Evolutionary conservation across 495 filamentous ascomycete species (phyloP).

Genomic region (Talaromyces liani): DNA sequence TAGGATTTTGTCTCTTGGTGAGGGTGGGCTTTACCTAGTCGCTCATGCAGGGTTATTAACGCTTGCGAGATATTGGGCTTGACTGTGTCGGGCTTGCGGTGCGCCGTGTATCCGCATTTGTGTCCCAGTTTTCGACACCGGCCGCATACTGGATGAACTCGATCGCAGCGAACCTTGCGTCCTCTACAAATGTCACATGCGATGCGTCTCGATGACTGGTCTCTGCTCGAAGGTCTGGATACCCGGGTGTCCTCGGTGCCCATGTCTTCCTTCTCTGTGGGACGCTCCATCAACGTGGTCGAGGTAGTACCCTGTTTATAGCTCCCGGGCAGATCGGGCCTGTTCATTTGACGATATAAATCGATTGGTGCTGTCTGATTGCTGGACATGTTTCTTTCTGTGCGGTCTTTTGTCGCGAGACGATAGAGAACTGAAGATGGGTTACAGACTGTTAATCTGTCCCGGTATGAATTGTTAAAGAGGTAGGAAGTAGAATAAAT

Average conservation of each 20-base stretch:
- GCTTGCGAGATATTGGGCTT: conserved; percentile 3
- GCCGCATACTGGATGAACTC: conserved; percentile 1
- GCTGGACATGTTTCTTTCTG: not conserved
- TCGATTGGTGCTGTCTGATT: not conserved
- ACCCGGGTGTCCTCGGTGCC: not conserved
- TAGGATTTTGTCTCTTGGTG: not conserved
- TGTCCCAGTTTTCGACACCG: not conserved
- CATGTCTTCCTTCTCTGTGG: not conserved
- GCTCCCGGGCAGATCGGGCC: not conserved
- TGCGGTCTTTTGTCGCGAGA: not conserved
- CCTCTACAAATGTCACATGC: conserved; percentile 3
- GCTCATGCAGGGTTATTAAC: not conserved
- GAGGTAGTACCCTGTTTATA: not conserved
- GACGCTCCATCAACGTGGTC: not conserved
- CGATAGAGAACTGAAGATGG: not conserved
- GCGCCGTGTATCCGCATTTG: not conserved
- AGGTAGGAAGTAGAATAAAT: not conserved
- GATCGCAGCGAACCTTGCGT: conserved; percentile 6
- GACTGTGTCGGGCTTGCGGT: not conserved
- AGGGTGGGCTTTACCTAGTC: conserved; percentile 4
- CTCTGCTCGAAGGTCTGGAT: not conserved
- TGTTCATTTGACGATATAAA: not conserved
- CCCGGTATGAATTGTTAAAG: not conserved
- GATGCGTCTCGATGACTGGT: not conserved
- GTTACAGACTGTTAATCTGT: not conserved